Conservation (phyloP, 164 flowering plant species). For the Liriodendron chinense region DNA sequence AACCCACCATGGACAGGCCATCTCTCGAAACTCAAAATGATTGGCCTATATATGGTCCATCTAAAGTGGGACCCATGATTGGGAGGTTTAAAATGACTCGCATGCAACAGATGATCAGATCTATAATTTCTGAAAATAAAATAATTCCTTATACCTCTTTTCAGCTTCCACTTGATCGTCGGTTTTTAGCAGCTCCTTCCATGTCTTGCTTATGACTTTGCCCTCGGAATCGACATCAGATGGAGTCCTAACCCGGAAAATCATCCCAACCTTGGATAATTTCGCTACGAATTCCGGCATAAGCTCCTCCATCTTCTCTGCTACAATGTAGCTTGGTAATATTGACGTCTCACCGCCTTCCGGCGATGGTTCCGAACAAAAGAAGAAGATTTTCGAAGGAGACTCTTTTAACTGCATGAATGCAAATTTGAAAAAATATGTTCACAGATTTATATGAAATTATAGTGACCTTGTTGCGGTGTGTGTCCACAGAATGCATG, state of each 20-base stretch:
- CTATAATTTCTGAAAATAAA: not conserved
- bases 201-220: constrained; percentile 5
- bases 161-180: constrained; percentile 9
- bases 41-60: no score
- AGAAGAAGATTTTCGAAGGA: constrained; percentile 9
- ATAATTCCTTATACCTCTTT: not conserved
- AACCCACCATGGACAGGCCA: no score
- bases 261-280: not conserved
- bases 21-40: no score
- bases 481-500: no score
- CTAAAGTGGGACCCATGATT: no score
- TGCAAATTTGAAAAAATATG: not conserved
- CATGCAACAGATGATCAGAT: not conserved
- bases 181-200: constrained; percentile 1
- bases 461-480: no score
- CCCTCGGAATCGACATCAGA: not conserved
- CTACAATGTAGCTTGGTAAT: constrained; percentile 6
- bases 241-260: not conserved
- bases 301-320: constrained; percentile 9
- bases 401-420: constrained; percentile 2
- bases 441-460: not conserved
- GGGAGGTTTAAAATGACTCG: no score
- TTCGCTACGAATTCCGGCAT: constrained; percentile 6
- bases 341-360: constrained; percentile 13
- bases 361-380: constrained; percentile 7